Evolutionary conservation across 768 basidiomycete species (phyloP), one percentile per base, ranked within the genome.

Genomic region (Rhizopogon vesiculosus): DNA sequence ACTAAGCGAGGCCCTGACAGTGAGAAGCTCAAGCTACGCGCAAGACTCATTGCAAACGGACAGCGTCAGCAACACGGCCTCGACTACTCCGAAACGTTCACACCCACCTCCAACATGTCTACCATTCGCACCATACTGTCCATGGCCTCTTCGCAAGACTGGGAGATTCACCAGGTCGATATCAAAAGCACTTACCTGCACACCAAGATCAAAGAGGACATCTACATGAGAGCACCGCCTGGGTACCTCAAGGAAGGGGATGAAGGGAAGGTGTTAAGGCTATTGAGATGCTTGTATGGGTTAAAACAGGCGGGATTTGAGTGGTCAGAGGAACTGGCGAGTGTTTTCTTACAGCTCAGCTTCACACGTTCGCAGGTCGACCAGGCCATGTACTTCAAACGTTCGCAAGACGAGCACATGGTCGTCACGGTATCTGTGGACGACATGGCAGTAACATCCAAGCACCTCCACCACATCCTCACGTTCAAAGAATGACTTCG

Each of bases 211-310:
- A 45, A 54, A 7, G 76, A 76, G 53, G 59, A 59, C 7, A 73
- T 77, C 0, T 77, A 71, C 45, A 74, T 77, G 69, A 0, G 50
- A 4, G 72, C 73, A 50, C 75, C 74, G 0, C 59, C 60, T 0
- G 66, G 69, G 0, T 74, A 66, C 43, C 19, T 48, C 0, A 55
- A 38, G 15, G 2, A 22, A 2, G 53, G 40, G 10, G 35, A 65
- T 2, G 67, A 70, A 25, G 54, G 66, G 16, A 62, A 68, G 55
- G 57, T 63, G 64, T 15, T 65, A 64, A 56, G 45, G 52, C 8
- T 61, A 72, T 0, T 42, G 54, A 1, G 58, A 63, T n/a, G 61
- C 66, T 56, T 79, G 7, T 79, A 78, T 54, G 72, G 78, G 1
- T 64, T 78, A 48, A 66, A n/a, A n/a, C n/a, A n/a, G n/a, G n/a